A percentile compares a stretch with the other conserved stretches of the same genome.
phyloP scores from a whole-genome alignment of 225 moss, liverwort and hornwort genomes.

The Ulota crispa region DNA sequence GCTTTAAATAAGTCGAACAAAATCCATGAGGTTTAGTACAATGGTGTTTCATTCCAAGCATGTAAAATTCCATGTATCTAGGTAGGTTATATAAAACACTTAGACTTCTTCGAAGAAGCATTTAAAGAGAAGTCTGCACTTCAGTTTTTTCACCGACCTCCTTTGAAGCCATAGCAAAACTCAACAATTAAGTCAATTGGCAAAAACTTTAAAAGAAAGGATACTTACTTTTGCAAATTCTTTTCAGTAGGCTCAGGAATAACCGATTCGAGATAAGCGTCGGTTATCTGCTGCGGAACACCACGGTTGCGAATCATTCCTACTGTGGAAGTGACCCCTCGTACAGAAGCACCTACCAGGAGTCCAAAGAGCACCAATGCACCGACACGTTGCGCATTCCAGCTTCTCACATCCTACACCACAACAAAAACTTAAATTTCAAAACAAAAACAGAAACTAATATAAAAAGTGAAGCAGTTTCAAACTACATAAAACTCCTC shows the following conservation, averaged over 20 bases:
- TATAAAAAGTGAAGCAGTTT: background rate
- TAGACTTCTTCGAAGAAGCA: background rate
- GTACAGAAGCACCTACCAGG: constrained; percentile 58
- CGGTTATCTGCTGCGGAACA: constrained; percentile 34
- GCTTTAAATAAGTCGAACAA: background rate
- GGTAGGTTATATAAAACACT: background rate
- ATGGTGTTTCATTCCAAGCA: background rate
- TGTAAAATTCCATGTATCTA: background rate
- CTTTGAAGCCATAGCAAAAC: background rate
- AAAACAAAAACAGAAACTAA: background rate
- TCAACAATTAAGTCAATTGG: background rate
- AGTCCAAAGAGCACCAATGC: constrained; percentile 64
- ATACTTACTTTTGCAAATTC: constrained; percentile 54
- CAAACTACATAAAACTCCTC: background rate
- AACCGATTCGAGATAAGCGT: constrained; percentile 67
- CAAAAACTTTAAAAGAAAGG: background rate
- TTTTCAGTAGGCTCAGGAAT: constrained; percentile 83
- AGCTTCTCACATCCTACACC: constrained; percentile 57
- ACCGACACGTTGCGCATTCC: constrained; percentile 78
- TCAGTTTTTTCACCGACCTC: background rate
- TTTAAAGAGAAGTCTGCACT: background rate
- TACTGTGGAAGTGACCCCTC: constrained; percentile 59
- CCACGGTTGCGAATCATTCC: constrained; percentile 39
- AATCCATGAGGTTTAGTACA: background rate
- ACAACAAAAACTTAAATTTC: background rate